A percentile compares a stretch with the other conserved stretches of the same genome.
Conservation (phyloP, 768 basidiomycete species). For the Dendrothele bispora region DNA sequence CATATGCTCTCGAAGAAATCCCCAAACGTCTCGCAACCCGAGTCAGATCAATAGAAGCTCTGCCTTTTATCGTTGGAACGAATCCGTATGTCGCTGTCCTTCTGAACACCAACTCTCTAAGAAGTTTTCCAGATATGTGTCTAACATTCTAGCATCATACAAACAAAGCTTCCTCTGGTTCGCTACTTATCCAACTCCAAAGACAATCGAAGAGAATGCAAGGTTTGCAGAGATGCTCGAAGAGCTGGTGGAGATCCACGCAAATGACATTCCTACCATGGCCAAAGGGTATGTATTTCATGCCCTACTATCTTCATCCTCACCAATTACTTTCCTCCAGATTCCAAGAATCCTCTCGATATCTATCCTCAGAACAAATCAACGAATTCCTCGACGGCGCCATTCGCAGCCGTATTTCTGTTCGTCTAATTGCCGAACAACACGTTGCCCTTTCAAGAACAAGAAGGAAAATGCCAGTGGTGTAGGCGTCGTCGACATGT, state of each 20-base stretch:
- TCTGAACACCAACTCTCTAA: too few relatives aligned
- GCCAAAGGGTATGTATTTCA: conserved; percentile 81
- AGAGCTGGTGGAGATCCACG: conserved; percentile 70
- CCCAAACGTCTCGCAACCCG: conserved; percentile 76
- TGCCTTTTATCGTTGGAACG: conserved; percentile 88
- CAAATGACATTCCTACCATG: conserved; percentile 88
- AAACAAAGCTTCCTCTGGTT: conserved; percentile 69
- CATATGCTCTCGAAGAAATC: conserved; percentile 73
- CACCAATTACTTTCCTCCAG: conserved; percentile 38
- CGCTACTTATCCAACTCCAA: conserved; percentile 65
- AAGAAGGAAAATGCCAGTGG: conserved; percentile 41
- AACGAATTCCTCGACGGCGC: conserved; percentile 80
- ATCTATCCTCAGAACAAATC: conserved; percentile 81
- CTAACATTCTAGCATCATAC: conserved; percentile 67
- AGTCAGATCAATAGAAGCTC: conserved; percentile 67
- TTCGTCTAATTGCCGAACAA: conserved; percentile 88
- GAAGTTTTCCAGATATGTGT: conserved; percentile 45
- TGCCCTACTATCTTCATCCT: too few relatives aligned
- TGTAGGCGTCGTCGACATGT: conserved; percentile 74
- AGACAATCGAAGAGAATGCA: conserved; percentile 66
- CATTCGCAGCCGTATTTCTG: conserved; percentile 84
- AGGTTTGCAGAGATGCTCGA: conserved; percentile 68
- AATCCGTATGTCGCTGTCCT: conserved; percentile 47
- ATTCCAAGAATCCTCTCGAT: conserved; percentile 83
- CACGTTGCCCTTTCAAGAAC: conserved; percentile 83